These are phyloP conservation scores for Echium plantagineum DNA, from an alignment of 257 asterid genomes.

Conservation along the genomic window DNA sequence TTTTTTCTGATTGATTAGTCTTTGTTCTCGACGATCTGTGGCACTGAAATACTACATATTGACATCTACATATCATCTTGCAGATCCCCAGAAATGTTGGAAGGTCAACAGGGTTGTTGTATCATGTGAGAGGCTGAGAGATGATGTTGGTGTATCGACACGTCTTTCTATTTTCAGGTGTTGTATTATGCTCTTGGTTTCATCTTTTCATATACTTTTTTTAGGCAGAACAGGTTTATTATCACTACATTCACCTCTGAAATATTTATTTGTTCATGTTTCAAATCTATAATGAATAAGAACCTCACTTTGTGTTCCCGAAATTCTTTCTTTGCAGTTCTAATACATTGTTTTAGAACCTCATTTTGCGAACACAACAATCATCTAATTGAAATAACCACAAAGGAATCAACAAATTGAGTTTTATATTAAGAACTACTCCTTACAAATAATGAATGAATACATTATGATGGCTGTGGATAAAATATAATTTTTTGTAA, in stretches of 20 bases:
- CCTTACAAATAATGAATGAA: constrained; percentile 9
- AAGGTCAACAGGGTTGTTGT: constrained; percentile 57
- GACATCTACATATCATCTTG: constrained; percentile 11
- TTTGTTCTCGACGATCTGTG: background rate
- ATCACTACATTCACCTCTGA: no score
- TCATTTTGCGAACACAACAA: background rate
- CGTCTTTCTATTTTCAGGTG: background rate
- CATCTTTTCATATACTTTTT: background rate
- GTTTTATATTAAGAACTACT: background rate
- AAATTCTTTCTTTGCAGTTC: background rate
- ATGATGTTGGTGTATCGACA: background rate
- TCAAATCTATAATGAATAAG: background rate
- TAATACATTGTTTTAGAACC: background rate
- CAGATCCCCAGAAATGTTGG: constrained; percentile 82
- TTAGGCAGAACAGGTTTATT: no score
- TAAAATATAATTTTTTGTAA: background rate
- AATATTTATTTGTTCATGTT: no score
- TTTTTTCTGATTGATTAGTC: background rate
- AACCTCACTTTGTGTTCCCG: background rate
- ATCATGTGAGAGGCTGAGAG: constrained; percentile 28
- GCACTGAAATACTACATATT: constrained; percentile 3
- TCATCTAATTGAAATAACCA: background rate
- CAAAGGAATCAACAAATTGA: background rate
- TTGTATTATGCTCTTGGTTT: constrained; percentile 1
- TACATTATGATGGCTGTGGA: background rate